Conservation (phyloP, 495 filamentous ascomycete genomes). For the Penicillium subrubescens region DNA sequence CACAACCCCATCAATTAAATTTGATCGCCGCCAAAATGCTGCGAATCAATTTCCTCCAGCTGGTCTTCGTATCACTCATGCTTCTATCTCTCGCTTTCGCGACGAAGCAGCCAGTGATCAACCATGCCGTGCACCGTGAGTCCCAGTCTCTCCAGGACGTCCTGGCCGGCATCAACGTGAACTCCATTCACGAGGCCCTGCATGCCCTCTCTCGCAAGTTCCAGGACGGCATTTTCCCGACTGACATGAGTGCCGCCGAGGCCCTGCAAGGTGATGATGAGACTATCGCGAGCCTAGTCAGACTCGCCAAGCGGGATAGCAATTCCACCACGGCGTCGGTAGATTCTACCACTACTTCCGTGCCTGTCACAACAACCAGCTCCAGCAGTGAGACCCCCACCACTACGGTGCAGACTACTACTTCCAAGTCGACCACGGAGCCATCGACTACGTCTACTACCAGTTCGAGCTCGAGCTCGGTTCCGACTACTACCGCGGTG, state of each 20-base stretch:
- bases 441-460: conserved; percentile 27
- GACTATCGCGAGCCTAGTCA: conserved; percentile 45
- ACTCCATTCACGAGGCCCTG: conserved; percentile 50
- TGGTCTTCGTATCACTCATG: conserved; percentile 23
- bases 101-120: conserved; percentile 19
- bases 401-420: conserved; percentile 9
- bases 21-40: conserved; percentile 23
- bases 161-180: conserved; percentile 41
- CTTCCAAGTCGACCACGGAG: conserved; percentile 8
- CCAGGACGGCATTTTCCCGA: conserved; percentile 53
- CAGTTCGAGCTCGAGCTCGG: conserved; percentile 45
- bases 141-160: conserved; percentile 44
- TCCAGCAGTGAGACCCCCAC: neutral
- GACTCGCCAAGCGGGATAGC: conserved; percentile 44
- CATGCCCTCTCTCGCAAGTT: conserved; percentile 52
- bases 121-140: conserved; percentile 26
- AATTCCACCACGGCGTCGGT: conserved; percentile 34
- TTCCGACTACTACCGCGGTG: conserved; percentile 26
- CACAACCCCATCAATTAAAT: conserved; percentile 24
- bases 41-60: conserved; percentile 28
- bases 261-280: conserved; percentile 50
- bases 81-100: conserved; percentile 23
- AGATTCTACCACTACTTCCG: neutral
- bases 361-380: conserved; percentile 4
- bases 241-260: conserved; percentile 49